phyloP scores from a whole-genome alignment of 352 stramenopile species.

The Pythium insidiosum region DNA sequence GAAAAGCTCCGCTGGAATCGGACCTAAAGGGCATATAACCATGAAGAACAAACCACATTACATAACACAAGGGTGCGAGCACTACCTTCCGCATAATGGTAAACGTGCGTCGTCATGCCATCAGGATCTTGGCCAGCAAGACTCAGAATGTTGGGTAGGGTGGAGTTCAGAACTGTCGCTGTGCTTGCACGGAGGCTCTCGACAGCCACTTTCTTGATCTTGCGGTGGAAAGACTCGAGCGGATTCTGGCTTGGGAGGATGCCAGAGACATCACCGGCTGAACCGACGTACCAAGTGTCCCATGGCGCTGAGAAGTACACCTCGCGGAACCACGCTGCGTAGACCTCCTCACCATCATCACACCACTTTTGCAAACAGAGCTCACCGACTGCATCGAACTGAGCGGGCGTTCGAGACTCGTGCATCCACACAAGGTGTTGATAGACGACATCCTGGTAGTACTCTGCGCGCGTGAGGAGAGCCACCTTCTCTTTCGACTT shows the following conservation, averaged over 20 bases:
- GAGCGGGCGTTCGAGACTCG: not conserved
- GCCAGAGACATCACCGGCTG: not conserved
- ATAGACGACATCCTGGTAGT: conserved; percentile 1
- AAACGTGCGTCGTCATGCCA: no score
- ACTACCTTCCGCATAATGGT: no score
- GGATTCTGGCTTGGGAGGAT: not conserved
- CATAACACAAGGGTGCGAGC: no score
- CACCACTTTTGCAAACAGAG: not conserved
- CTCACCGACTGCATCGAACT: conserved; percentile 5
- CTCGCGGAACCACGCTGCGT: not conserved
- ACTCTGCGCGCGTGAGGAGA: not conserved
- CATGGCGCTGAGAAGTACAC: not conserved
- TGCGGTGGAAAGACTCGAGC: conserved; percentile 4
- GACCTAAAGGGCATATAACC: no score
- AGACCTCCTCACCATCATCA: not conserved
- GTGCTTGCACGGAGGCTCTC: no score
- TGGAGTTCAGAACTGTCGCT: no score
- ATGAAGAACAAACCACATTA: no score
- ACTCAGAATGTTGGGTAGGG: no score
- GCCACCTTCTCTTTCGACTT: not conserved
- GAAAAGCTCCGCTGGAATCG: no score
- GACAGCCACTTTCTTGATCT: conserved; percentile 7
- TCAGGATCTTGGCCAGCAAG: no score
- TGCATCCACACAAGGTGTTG: conserved; percentile 1
- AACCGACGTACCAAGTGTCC: not conserved